A percentile compares a stretch with the other conserved stretches of the same genome.
Evolutionary conservation across 345 rosid genomes (phyloP).

Genomic region (Sisymbrium altissimum): DNA sequence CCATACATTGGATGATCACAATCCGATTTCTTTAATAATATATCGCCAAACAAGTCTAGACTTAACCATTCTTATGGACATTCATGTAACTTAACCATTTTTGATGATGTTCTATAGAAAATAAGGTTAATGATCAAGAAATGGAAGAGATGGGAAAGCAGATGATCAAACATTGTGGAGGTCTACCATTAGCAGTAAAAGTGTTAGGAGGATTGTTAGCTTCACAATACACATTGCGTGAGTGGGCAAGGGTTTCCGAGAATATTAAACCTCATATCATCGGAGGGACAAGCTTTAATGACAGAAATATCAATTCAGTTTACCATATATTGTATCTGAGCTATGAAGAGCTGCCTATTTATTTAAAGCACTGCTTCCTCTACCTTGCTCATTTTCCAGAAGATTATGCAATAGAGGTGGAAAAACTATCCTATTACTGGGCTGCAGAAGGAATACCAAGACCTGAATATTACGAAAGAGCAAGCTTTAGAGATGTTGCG

Average conservation of each 20-base stretch:
- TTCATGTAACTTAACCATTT: too few species aligned
- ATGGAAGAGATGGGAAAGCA: background rate
- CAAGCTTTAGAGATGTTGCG: constrained; percentile 17
- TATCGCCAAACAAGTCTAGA: background rate
- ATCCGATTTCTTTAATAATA: too few species aligned
- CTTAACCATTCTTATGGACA: background rate
- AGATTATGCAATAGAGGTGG: constrained; percentile 25
- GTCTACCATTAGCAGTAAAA: background rate
- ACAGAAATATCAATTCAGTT: background rate
- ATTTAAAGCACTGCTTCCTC: constrained; percentile 17
- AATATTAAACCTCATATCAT: background rate
- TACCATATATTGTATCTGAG: background rate
- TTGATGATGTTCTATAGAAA: background rate
- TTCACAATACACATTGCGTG: background rate
- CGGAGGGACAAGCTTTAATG: background rate
- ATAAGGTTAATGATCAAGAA: background rate
- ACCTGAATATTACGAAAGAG: background rate
- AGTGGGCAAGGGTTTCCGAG: background rate
- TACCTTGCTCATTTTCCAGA: constrained; percentile 4
- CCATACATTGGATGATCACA: too few species aligned
- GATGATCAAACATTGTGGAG: constrained; percentile 16
- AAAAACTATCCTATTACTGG: constrained; percentile 33
- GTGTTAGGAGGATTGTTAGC: background rate
- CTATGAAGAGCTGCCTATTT: constrained; percentile 12
- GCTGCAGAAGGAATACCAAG: constrained; percentile 38